Base-by-base conservation (phyloP, 179 eudicot species). In the Drosera spatulata region DNA sequence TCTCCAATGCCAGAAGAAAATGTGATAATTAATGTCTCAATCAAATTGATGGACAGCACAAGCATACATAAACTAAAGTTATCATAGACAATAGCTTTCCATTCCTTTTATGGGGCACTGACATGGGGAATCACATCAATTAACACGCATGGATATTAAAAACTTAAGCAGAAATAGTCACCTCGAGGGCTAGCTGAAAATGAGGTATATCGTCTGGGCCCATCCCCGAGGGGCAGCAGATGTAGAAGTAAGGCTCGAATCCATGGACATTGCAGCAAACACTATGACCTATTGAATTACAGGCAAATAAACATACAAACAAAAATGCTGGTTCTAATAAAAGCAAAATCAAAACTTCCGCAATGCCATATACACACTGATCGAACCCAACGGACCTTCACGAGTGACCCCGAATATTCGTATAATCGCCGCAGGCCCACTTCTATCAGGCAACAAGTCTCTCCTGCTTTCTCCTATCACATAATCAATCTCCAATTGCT, bases 241-340 rank as follows among this genome's bases (percentile, higher is more conserved):
- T 79, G 75, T 84, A 89, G 66, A 93, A 89, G 66, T 93, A 93
- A 46, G 99, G 96, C 74, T 93, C 99, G 75, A 93, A 93, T 67
- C 99, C 99, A 84, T 93, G 99, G 54, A 93, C 96, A 66, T 78
- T 62, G 72, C 96, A 93, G 80, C 99, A 89, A 50, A 84, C 84
- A 58, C 99, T 93, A 69, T 93, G 83, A 11, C 99, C 99, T 93
- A 72, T 43, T 12, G 47, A 1, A 14, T 43, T 43, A 39, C 38
- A n/a, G 44, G 7, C 10, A 43, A 22, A 22, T 22, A 0, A 22
- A 22, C 33, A 22, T 22, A 22, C 33, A 22, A 22, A 22, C 33
- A 22, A 22, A 22, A 22, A 22, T 22, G 33, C 33, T 22, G 33
- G 33, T 22, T 22, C 33, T 22, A 22, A 22, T 22, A 22, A 22